Evolutionary conservation across 2,329 filamentous ascomycete genomes (phyloP).

Genomic region (Colletotrichum acutatum): DNA sequence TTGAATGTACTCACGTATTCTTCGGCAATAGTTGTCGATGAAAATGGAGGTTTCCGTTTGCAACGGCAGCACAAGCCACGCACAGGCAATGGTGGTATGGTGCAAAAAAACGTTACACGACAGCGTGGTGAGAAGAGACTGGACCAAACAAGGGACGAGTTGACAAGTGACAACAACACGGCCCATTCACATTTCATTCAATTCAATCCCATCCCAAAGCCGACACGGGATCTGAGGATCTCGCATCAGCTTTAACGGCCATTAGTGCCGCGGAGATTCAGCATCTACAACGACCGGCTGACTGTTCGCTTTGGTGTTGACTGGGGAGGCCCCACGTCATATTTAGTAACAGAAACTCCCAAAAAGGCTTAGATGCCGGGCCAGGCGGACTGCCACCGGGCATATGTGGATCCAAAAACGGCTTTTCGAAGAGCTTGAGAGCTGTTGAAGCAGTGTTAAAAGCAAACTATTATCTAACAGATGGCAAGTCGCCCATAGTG

Average conservation of each 20-base stretch:
- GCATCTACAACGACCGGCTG: constrained; percentile 30
- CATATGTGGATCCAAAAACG: constrained; percentile 18
- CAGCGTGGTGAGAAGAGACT: neutral
- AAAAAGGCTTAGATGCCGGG: constrained; percentile 34
- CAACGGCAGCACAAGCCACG: neutral
- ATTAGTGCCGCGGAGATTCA: constrained; percentile 42
- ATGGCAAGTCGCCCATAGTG: constrained; percentile 21
- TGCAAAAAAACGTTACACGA: neutral
- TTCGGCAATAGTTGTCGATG: neutral
- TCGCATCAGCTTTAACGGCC: constrained; percentile 20
- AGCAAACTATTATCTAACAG: constrained; percentile 33
- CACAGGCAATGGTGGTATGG: neutral
- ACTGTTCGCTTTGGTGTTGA: constrained; percentile 14
- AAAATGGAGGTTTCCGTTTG: neutral
- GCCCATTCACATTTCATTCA: constrained; percentile 10
- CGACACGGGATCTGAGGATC: neutral
- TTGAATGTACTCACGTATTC: neutral
- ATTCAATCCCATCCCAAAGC: neutral
- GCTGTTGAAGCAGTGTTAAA: neutral
- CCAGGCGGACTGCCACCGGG: constrained; percentile 24
- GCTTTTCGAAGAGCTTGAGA: neutral
- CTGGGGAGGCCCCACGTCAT: constrained; percentile 32
- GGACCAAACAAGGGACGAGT: neutral
- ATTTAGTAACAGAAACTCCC: constrained; percentile 43
- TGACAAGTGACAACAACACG: neutral